Evolutionary conservation across 176 grass and related monocot genomes (phyloP), one percentile per base, ranked within the genome.

Genomic region (Tillandsia fasciculata): DNA sequence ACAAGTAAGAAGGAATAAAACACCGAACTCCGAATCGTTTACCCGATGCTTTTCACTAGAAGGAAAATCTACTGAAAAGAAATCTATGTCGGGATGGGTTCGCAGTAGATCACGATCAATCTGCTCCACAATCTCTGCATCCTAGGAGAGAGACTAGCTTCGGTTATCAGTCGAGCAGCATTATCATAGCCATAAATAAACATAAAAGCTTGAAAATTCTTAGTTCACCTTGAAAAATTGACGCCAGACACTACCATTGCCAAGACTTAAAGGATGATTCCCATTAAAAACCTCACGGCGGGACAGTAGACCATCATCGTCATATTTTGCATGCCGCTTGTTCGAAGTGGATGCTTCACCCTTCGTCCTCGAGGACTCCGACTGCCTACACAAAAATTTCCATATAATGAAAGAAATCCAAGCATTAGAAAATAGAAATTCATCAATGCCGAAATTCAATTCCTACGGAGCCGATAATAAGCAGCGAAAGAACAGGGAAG

Each of bases 51-150:
- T 76, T 73, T 80, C 81, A 68, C 76, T 53, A 20, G 53, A 49
- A 66, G 83, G 69, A 56, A 73, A 73, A 77, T 81, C 68, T 14
- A 65, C 68, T 73, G 86, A 83, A 80, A 97, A 97, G 69, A 97
- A 92, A 0, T 76, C 26, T 3, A 90, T 87, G 56, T 92, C 93
- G 71, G 89, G 89, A 92, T 97, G 84, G 15, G 93, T 97, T 75
- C 93, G 77, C 23, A 87, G 78, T 48, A 97, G 86, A 80, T 97
- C 93, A 76, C 86, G 89, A 52, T 92, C 86, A 69, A 97, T 92
- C 78, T 97, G 93, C 74, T 92, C 93, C 18, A 80, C 58, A 68
- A 97, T 90, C 63, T 97, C 93, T 42, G 82, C 79, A 74, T 92
- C 84, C 88, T 96, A 90, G 64, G 71, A 68, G 72, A 76, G 10